These are phyloP conservation scores for Pulveroboletus frians DNA, from an alignment of 768 basidiomycete species.

Conservation along the genomic window DNA sequence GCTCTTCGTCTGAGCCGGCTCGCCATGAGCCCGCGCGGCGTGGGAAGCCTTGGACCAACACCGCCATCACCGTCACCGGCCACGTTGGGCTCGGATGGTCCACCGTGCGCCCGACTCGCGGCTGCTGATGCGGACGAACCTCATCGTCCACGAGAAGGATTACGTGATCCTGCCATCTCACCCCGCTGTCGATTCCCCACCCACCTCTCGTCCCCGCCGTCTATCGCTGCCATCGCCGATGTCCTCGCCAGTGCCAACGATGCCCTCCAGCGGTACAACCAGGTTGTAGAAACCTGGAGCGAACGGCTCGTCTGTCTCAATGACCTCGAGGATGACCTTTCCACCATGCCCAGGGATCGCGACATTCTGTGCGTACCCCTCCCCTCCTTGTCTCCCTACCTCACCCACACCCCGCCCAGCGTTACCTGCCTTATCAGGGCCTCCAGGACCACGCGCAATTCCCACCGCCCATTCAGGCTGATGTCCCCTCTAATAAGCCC, in stretches of 20 bases:
- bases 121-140: constrained; percentile 60
- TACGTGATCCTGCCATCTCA: constrained; percentile 61
- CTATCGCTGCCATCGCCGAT: constrained; percentile 42
- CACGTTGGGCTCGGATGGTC: constrained; percentile 37
- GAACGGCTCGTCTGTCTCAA: constrained; percentile 57
- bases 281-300: constrained; percentile 60
- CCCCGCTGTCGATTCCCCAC: constrained; percentile 51
- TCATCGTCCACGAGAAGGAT: constrained; percentile 67
- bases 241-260: too few species aligned
- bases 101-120: too few species aligned
- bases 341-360: constrained; percentile 55
- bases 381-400: too few species aligned
- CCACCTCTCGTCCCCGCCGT: constrained; percentile 14
- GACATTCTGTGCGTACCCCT: too few species aligned
- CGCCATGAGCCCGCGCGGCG: background rate
- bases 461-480: constrained; percentile 28
- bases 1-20: background rate
- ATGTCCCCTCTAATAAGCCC: constrained; percentile 17
- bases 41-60: background rate
- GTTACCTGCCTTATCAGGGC: too few species aligned
- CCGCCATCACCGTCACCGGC: background rate
- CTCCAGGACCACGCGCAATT: constrained; percentile 38
- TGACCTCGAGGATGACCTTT: constrained; percentile 67
- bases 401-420: too few species aligned
- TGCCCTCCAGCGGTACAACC: constrained; percentile 57